A percentile compares a stretch with the other conserved stretches of the same genome.
These are phyloP conservation scores for Penicillium pancosmium DNA, from an alignment of 495 filamentous ascomycete genomes.

Conservation along the genomic window DNA sequence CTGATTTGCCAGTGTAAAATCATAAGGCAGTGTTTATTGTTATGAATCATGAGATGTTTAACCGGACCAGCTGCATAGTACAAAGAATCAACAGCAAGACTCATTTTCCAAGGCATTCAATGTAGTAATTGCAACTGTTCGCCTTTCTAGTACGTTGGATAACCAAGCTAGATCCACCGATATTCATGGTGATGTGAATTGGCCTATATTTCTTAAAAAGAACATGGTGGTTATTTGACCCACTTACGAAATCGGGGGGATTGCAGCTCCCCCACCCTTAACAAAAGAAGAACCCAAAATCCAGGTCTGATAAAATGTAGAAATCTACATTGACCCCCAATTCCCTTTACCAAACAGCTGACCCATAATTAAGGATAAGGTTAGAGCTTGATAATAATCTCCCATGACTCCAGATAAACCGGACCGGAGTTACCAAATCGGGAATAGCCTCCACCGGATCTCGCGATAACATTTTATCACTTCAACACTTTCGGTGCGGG, in stretches of 20 bases:
- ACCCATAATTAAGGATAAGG: not conserved
- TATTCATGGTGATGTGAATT: too few species aligned
- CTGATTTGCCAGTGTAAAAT: not conserved
- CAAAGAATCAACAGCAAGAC: not conserved
- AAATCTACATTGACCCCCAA: not conserved
- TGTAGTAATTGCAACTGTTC: too few species aligned
- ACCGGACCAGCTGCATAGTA: not conserved
- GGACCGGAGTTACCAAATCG: slow-evolving; percentile 18
- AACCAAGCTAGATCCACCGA: too few species aligned
- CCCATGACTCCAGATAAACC: not conserved
- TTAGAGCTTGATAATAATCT: slow-evolving; percentile 3
- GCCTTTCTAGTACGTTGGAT: too few species aligned
- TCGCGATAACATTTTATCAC: not conserved
- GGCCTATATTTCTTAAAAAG: too few species aligned
- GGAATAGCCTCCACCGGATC: not conserved
- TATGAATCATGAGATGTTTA: not conserved
- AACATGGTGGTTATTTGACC: too few species aligned
- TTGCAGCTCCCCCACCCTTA: not conserved
- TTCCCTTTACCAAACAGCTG: not conserved
- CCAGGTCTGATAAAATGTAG: not conserved
- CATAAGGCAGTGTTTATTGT: not conserved
- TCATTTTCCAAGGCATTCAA: too few species aligned
- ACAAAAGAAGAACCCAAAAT: not conserved
- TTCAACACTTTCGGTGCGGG: not conserved
- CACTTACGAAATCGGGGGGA: too few species aligned